Evolutionary conservation across 1,284 basidiomycete species (phyloP).

Genomic region (Trametes pubescens): DNA sequence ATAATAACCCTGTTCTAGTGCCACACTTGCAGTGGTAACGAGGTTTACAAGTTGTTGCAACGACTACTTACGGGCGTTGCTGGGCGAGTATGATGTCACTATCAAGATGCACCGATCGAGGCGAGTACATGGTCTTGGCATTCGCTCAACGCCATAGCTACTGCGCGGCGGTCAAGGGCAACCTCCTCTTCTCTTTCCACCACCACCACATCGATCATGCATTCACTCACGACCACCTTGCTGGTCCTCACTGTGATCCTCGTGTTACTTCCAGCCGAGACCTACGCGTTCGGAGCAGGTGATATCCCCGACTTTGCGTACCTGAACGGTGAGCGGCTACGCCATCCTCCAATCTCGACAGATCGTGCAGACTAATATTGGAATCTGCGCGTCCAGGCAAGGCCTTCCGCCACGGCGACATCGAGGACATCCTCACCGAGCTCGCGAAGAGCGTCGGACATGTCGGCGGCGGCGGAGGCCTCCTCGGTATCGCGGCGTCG

Average conservation of each 20-base stretch:
- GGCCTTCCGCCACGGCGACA: slow-evolving; percentile 81
- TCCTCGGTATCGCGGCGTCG: slow-evolving; percentile 58
- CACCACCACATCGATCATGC: slow-evolving; percentile 35
- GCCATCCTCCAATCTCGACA: slow-evolving; percentile 3
- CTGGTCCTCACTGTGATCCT: slow-evolving; percentile 55
- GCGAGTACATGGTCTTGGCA: slow-evolving; percentile 25
- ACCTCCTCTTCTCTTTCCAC: slow-evolving; percentile 20
- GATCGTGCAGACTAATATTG: slow-evolving; percentile 22
- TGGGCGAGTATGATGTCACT: slow-evolving; percentile 33
- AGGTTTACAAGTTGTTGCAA: background rate
- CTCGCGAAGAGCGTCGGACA: slow-evolving; percentile 65
- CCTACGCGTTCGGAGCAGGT: slow-evolving; percentile 65
- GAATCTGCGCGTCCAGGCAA: slow-evolving; percentile 53
- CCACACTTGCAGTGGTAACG: background rate
- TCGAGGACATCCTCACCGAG: slow-evolving; percentile 65
- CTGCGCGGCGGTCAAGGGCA: slow-evolving; percentile 4
- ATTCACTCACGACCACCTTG: slow-evolving; percentile 45
- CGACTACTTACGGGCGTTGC: background rate
- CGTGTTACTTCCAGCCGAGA: slow-evolving; percentile 53
- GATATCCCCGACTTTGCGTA: slow-evolving; percentile 71
- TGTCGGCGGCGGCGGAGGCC: slow-evolving; percentile 53
- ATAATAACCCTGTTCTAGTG: slow-evolving; percentile 23
- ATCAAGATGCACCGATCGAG: slow-evolving; percentile 22
- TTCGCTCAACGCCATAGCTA: slow-evolving; percentile 18
- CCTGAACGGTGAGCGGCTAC: slow-evolving; percentile 54